phyloP scores from a whole-genome alignment of 306 rosid species.

The Leucaena leucocephala region DNA sequence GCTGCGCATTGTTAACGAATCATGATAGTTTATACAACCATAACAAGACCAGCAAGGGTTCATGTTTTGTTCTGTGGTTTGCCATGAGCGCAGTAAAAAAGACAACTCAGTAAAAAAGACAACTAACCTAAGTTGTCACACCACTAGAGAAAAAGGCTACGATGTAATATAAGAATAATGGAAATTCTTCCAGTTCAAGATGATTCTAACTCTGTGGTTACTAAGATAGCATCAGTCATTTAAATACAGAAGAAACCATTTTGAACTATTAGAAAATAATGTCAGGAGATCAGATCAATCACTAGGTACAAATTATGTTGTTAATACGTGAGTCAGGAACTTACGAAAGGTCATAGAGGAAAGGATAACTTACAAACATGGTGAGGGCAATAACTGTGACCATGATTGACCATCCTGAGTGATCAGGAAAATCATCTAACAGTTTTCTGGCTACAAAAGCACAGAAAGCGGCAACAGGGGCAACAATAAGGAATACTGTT shows the following conservation, averaged over 20 bases:
- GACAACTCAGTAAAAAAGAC: no score
- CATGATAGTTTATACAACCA: no score
- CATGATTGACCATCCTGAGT: slow-evolving; percentile 67
- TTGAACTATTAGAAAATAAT: neutral
- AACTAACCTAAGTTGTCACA: no score
- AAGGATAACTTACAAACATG: slow-evolving; percentile 59
- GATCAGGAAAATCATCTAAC: slow-evolving; percentile 60
- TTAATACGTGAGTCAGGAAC: neutral
- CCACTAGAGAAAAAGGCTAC: no score
- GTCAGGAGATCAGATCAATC: neutral
- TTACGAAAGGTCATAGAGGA: neutral
- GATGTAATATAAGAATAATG: neutral
- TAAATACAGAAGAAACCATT: neutral
- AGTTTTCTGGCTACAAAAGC: slow-evolving; percentile 71
- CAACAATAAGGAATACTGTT: slow-evolving; percentile 69
- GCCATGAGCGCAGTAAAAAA: no score
- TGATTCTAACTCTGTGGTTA: neutral
- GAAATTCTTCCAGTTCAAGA: neutral
- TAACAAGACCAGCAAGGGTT: no score
- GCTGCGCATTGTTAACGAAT: no score
- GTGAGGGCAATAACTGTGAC: slow-evolving; percentile 57
- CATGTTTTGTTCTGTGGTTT: no score
- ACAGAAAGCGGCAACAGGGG: slow-evolving; percentile 75
- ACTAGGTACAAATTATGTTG: neutral
- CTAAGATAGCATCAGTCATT: slow-evolving; percentile 2